A percentile compares a stretch with the other conserved stretches of the same genome.
Evolutionary conservation across 1,284 basidiomycete species (phyloP).

Genomic region (Phenoliferia sp.): DNA sequence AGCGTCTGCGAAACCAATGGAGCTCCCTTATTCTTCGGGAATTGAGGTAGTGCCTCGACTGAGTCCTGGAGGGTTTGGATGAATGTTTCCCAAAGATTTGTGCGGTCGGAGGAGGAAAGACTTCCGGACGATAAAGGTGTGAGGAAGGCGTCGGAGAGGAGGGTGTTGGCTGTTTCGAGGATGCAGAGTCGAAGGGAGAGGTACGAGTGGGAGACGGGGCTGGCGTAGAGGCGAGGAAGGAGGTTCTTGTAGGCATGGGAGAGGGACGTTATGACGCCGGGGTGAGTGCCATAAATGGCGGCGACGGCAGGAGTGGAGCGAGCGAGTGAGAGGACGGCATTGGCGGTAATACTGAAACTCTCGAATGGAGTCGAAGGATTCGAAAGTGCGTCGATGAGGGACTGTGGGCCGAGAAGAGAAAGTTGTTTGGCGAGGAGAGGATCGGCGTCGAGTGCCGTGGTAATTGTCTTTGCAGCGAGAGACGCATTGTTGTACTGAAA

Average conservation of each 20-base stretch:
- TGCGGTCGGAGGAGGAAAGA: neutral
- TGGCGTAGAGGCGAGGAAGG: neutral
- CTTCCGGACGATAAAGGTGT: neutral
- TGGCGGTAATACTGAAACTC: neutral
- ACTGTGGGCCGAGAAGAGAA: neutral
- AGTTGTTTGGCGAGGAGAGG: neutral
- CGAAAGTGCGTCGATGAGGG: neutral
- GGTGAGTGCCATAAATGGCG: neutral
- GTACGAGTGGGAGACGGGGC: neutral
- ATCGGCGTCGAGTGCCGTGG: neutral
- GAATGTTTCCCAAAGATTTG: neutral
- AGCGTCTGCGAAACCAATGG: neutral
- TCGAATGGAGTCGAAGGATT: neutral
- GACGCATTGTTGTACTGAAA: neutral
- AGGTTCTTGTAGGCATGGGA: neutral
- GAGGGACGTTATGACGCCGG: neutral
- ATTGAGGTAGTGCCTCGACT: neutral
- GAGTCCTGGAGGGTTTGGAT: neutral
- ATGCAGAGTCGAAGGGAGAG: neutral
- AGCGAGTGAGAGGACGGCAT: neutral
- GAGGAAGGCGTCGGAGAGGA: constrained; percentile 1
- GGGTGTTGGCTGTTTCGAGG: neutral
- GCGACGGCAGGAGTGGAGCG: neutral
- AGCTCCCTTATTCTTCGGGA: neutral
- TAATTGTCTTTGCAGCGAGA: neutral